Evolutionary conservation across 805 yeast genomes (phyloP), one percentile per base, ranked within the genome.

Genomic region (Jamesozyma piceae): DNA sequence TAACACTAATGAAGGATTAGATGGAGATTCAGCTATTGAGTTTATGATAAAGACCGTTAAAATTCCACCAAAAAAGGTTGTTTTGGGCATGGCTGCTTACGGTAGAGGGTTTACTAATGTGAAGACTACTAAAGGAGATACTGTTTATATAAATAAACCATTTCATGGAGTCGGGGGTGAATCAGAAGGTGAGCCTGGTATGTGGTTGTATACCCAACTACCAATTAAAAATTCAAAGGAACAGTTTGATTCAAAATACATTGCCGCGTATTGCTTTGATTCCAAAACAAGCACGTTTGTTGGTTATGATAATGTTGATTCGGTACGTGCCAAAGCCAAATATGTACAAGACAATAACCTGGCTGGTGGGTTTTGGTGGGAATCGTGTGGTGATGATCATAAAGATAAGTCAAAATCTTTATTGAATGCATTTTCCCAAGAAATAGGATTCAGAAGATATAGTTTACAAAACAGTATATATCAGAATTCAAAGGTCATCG

Each of bases 331-430:
- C 15, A 92, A 90, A 58, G 87, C 86, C 0, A 52, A 65, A 24
- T 87, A 75, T 51, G 76, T 82, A 6, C 51, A 49, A 32, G 50
- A 60, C 18, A 59, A 65, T 5, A 54, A 66, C 0, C 63, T 88
- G 9, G 94, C 81, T 0, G 97, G 98, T 0, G 95, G 84, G 0
- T 80, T 92, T 77, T 89, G 85, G 81, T 90, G 97, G 97, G 97
- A 90, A 53, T 80, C 95, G 0, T 72, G 80, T 44, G 95, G 95
- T 2, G 95, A 87, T 54, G 53, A 62, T 2, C 55, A 62, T 38
- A 28, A 31, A 2, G 51, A 65, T 37, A 50, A 53, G 2, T 41
- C 53, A 1, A 52, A 66, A 29, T 73, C 79, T 0, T 56, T 78
- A 22, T 51, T 78, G 9, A 45, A 57, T n/a, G 64, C 62, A 3